phyloP scores from a whole-genome alignment of 441 rosid species.

The Pelargonium myrrhifolium region DNA sequence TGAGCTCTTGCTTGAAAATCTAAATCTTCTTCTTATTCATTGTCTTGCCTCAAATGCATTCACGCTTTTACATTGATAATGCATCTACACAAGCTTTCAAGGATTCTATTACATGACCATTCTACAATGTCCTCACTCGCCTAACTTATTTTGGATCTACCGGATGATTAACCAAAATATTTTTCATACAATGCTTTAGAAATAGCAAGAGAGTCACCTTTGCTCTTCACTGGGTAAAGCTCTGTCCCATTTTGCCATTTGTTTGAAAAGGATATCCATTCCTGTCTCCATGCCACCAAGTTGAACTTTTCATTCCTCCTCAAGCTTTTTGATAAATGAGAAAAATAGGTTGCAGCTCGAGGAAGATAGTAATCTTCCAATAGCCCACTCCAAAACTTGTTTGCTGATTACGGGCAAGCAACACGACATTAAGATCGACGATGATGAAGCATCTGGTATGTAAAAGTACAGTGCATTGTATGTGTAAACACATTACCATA shows the following conservation, averaged over 20 bases:
- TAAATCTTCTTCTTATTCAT: neutral
- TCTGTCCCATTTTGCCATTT: constrained; percentile 60
- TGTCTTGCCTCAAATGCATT: too few species aligned
- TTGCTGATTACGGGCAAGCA: constrained; percentile 35
- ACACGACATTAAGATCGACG: neutral
- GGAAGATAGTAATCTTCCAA: constrained; percentile 67
- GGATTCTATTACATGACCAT: too few species aligned
- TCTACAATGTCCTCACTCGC: neutral
- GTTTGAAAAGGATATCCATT: constrained; percentile 64
- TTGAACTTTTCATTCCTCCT: constrained; percentile 36
- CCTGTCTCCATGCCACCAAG: constrained; percentile 58
- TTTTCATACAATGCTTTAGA: constrained; percentile 47
- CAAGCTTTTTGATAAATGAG: constrained; percentile 41
- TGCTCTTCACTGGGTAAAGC: constrained; percentile 46
- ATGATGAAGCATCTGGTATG: neutral
- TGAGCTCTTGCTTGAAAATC: neutral
- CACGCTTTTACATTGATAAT: neutral
- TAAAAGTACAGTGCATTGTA: neutral
- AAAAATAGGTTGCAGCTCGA: constrained; percentile 45
- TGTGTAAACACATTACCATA: constrained; percentile 47
- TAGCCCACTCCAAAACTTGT: constrained; percentile 90
- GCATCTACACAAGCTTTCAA: neutral
- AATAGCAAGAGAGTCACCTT: constrained; percentile 55
- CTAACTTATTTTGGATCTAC: neutral
- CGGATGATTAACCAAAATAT: constrained; percentile 34